These are phyloP conservation scores for Phaeosphaeriaceae sp. DNA, from an alignment of 2,329 filamentous ascomycete species.

Conservation along the genomic window DNA sequence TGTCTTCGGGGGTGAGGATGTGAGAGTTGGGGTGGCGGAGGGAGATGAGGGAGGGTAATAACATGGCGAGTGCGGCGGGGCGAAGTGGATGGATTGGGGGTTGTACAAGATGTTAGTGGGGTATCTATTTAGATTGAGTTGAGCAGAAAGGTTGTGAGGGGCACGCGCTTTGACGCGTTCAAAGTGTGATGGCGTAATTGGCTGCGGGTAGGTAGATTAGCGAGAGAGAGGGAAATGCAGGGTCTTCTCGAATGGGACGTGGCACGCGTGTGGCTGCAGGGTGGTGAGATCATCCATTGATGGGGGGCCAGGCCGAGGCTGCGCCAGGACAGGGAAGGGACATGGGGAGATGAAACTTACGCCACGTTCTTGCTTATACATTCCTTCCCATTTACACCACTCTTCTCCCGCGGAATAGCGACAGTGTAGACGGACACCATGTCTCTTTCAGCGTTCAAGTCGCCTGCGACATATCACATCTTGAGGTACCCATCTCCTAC, in stretches of 20 bases:
- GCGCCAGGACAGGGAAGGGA: not conserved
- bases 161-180: not conserved
- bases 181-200: not conserved
- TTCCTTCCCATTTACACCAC: not conserved
- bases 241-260: constrained; percentile 8
- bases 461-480: constrained; percentile 77
- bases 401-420: not conserved
- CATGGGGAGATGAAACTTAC: constrained; percentile 1
- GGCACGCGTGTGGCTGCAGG: not conserved
- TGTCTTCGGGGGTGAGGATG: constrained; percentile 63
- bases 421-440: constrained; percentile 26
- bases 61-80: no score
- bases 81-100: no score
- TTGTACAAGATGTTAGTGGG: no score
- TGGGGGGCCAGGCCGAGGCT: not conserved
- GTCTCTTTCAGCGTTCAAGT: constrained; percentile 62
- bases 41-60: constrained; percentile 39
- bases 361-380: not conserved
- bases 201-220: not conserved
- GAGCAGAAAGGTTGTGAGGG: not conserved
- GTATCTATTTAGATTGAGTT: not conserved
- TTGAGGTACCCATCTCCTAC: constrained; percentile 63
- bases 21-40: constrained; percentile 30
- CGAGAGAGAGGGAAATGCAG: constrained; percentile 3
- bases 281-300: constrained; percentile 2